Evolutionary conservation across 805 yeast species (phyloP).

Genomic region (Candida pini): DNA sequence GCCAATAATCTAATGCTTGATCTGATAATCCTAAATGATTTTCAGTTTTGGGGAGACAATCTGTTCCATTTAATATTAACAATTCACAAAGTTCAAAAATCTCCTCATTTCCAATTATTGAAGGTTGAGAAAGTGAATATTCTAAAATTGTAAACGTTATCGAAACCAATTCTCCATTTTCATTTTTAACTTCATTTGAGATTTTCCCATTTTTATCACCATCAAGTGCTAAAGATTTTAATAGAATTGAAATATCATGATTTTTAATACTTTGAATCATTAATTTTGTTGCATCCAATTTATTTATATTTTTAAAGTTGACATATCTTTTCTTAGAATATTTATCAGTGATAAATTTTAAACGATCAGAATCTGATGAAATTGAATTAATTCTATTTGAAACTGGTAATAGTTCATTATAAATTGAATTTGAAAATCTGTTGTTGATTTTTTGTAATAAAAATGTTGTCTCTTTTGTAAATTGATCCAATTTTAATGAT

Average conservation of each 20-base stretch:
- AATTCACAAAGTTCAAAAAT: constrained; percentile 51
- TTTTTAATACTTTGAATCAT: constrained; percentile 49
- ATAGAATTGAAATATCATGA: constrained; percentile 40
- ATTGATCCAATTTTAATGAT: constrained; percentile 70
- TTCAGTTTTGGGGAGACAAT: constrained; percentile 33
- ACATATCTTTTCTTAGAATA: constrained; percentile 52
- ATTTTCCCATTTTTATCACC: constrained; percentile 42
- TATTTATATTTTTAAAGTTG: background rate
- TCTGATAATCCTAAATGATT: constrained; percentile 34
- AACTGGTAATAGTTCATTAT: constrained; percentile 40
- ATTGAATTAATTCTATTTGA: constrained; percentile 27
- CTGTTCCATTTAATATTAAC: constrained; percentile 50
- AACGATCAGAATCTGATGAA: constrained; percentile 41
- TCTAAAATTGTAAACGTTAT: constrained; percentile 33
- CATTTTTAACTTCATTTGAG: constrained; percentile 13
- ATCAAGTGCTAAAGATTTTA: constrained; percentile 39
- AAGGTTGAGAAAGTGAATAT: constrained; percentile 45
- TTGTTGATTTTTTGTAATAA: constrained; percentile 53
- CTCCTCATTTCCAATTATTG: constrained; percentile 7
- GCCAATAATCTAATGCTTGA: constrained; percentile 54
- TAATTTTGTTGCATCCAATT: constrained; percentile 11
- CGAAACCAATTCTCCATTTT: background rate
- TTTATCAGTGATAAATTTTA: constrained; percentile 58
- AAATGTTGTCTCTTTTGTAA: constrained; percentile 53
- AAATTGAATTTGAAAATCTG: constrained; percentile 46